Base-by-base conservation (phyloP, 352 stramenopile species). In the Globisporangium sylvaticum region DNA sequence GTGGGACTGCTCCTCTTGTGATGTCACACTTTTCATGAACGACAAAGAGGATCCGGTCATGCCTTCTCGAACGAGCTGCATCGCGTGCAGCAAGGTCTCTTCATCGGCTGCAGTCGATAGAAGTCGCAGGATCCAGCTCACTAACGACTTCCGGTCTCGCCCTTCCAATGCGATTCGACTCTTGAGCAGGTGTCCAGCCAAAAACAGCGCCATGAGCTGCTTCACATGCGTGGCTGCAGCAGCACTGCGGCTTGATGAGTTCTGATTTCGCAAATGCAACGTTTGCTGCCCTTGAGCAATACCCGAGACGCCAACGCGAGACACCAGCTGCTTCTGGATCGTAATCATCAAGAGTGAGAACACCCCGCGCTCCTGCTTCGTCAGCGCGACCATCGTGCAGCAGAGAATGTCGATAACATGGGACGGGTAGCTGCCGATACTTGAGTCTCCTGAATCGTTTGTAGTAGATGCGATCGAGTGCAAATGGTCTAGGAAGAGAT, bases 271-370 rank as follows among this genome's bases (percentile, higher is more conserved):
- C 48, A 71, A 39, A 31, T 68, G 63, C 34, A 73, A 66, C 22
- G 52, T 60, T 44, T 73, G 78, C 44, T 80, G 69, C 2, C 69
- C 34, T 24, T 50, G 65, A 1, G 29, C 32, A 9, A 74, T 50
- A 10, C 56, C 64, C 5, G 66, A 60, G 9, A 62, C 46, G 39
- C 75, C 77, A 2, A 73, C 64, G 1, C 73, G 77, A 20, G 76
- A 77, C 4, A 90, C 81, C 20, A 92, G 78, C 63, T 94, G 86
- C 63, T 94, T 94, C 64, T 94, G 86, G 58, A 94, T 94, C 8
- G 83, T 94, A 56, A 94, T 94, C 86, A 94, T 90, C 24, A 94
- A 66, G 14, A 94, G 66, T 12, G 86, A 89, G 54, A 89, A 79
- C 53, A 92, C 80, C 5, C 86, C 81, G 31, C 74, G 81, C 37